Evolutionary conservation across 345 rosid genomes (phyloP), one percentile per base, ranked within the genome.

Genomic region (Raphanus sativus): DNA sequence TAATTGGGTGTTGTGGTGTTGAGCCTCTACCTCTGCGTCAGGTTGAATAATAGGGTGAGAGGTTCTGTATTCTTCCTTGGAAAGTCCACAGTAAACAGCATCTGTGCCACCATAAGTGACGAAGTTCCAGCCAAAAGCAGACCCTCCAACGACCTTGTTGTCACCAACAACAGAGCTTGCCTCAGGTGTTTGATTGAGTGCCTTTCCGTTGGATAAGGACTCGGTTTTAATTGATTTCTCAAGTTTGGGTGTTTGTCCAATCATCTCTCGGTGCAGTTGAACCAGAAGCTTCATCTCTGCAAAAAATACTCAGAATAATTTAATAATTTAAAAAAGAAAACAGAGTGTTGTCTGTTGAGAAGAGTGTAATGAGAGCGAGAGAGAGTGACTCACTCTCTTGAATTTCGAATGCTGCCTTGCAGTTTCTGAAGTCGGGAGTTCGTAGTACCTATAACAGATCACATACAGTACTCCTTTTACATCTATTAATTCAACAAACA

Each of bases 41-140:
- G 55, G n/a, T 67, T n/a, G 77, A 17, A 8, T 33, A 40, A 70
- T 79, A 48, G 78, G 81, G 67, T 74, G 88, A 71, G 87, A 70
- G 73, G 80, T 79, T 81, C 88, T 85, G 81, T 87, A 95, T 17
- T 87, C 83, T 75, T 89, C 92, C 79, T 89, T 92, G 0, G 96
- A 85, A 73, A 75, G 80, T 52, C 99, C 98, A 67, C 76, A 87
- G 79, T 88, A 92, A 30, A 82, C 80, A 10, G 90, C 85, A 59
- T 78, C 75, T 5, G 66, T 65, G 52, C 93, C 84, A 1, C 86
- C 48, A 77, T 60, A 83, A 54, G 97, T 94, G 9, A 90, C 52
- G 71, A 90, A 92, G 68, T 95, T 91, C 99, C 99, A 95, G 54
- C 97, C 99, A 73, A 91, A 90, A 28, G 91, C 91, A 0, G 97